These are phyloP conservation scores for Rhodotorula paludigena DNA, from an alignment of 768 basidiomycete genomes.

Conservation along the genomic window DNA sequence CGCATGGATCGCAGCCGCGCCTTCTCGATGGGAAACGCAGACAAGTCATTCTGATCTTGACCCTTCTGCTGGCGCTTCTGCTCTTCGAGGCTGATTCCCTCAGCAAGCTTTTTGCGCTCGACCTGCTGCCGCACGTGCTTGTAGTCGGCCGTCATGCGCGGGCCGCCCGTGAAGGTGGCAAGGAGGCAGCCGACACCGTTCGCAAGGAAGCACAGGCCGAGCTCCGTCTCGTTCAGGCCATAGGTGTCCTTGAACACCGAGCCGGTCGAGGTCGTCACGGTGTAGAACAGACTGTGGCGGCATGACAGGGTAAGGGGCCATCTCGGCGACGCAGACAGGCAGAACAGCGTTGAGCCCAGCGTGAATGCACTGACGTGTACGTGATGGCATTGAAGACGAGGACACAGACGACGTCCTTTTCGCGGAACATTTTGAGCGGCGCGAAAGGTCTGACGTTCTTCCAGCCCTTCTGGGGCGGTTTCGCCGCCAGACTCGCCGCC, in stretches of 20 bases:
- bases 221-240: conserved; percentile 58
- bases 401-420: conserved; percentile 55
- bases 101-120: conserved; percentile 28
- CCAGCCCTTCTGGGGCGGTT: conserved; percentile 31
- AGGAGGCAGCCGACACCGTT: conserved; percentile 67
- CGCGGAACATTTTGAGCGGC: conserved; percentile 53
- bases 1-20: conserved; percentile 42
- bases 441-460: conserved; percentile 19
- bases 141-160: conserved; percentile 65
- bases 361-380: conserved; percentile 7
- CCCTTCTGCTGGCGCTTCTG: conserved; percentile 20
- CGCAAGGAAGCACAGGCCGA: conserved; percentile 73
- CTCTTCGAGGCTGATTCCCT: conserved; percentile 23
- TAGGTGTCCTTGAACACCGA: conserved; percentile 60
- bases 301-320: too few species aligned
- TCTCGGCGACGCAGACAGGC: too few species aligned
- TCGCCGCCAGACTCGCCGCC: conserved; percentile 6
- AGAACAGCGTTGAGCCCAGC: too few species aligned
- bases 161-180: conserved; percentile 60
- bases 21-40: conserved; percentile 43
- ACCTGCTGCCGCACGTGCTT: conserved; percentile 47
- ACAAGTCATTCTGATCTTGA: conserved; percentile 42
- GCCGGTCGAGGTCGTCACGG: conserved; percentile 59
- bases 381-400: conserved; percentile 42
- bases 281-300: conserved; percentile 55